A percentile compares a stretch with the other conserved stretches of the same genome.
These are phyloP conservation scores for Bifiguratus adelaidae DNA, from an alignment of 192 early-diverging fungal genomes.

Conservation along the genomic window DNA sequence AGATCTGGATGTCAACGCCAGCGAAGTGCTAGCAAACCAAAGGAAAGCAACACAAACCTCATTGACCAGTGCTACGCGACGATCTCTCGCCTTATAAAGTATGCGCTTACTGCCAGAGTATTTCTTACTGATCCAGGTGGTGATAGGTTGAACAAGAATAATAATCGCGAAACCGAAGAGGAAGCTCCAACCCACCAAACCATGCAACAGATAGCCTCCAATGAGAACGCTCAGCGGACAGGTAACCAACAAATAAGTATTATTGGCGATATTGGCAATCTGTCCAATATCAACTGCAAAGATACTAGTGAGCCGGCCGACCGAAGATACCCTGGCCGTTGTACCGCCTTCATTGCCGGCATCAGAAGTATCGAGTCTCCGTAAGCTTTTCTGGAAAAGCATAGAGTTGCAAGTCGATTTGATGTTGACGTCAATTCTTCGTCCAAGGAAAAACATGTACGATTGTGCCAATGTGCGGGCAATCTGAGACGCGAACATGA, in stretches of 20 bases:
- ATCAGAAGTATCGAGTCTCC: constrained; percentile 28
- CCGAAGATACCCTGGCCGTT: constrained; percentile 6
- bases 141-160: constrained; percentile 48
- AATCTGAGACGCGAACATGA: constrained; percentile 30
- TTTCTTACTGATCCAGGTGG: constrained; percentile 40
- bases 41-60: constrained; percentile 22
- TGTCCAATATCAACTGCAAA: constrained; percentile 66
- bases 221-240: constrained; percentile 50
- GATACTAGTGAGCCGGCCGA: constrained; percentile 61
- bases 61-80: constrained; percentile 65
- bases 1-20: not conserved
- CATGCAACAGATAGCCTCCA: constrained; percentile 58
- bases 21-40: not conserved
- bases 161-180: constrained; percentile 70
- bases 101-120: constrained; percentile 39
- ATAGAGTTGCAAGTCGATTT: constrained; percentile 39
- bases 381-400: constrained; percentile 35
- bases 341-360: constrained; percentile 15
- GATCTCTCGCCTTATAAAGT: constrained; percentile 52
- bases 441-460: constrained; percentile 34
- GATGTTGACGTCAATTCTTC: constrained; percentile 36
- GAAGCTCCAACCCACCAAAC: constrained; percentile 65
- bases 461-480: constrained; percentile 25
- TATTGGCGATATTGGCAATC: constrained; percentile 41
- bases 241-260: constrained; percentile 36